These are phyloP conservation scores for Solanum pennellii DNA, from an alignment of 257 asterid species.

Conservation along the genomic window DNA sequence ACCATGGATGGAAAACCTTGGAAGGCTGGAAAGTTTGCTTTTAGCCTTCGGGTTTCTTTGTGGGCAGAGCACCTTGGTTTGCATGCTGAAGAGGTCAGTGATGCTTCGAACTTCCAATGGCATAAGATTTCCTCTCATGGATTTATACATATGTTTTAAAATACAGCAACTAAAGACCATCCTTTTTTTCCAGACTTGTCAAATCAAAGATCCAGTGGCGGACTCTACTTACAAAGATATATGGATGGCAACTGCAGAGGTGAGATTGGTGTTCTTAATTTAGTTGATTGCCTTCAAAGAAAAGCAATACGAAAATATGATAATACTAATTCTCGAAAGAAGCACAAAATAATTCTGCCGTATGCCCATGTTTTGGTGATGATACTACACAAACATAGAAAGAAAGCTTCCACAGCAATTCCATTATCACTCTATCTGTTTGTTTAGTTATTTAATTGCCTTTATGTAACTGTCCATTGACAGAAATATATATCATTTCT, in stretches of 20 bases:
- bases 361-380: background rate
- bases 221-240: constrained; percentile 53
- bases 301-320: background rate
- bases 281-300: background rate
- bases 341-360: background rate
- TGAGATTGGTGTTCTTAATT: constrained; percentile 9
- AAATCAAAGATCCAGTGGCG: constrained; percentile 64
- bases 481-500: background rate
- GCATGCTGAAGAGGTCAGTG: constrained; percentile 46
- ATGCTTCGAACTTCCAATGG: background rate
- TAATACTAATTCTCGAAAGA: background rate
- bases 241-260: constrained; percentile 77
- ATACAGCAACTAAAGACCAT: background rate
- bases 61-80: constrained; percentile 97
- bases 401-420: background rate
- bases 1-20: constrained; percentile 66
- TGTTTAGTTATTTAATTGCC: background rate
- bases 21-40: constrained; percentile 85
- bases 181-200: constrained; percentile 35
- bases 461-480: background rate
- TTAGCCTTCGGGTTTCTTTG: constrained; percentile 60
- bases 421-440: background rate
- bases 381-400: background rate
- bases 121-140: background rate
- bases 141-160: background rate